These are phyloP conservation scores for Xylaria sp. DNA, from an alignment of 2,329 filamentous ascomycete species.

Conservation along the genomic window DNA sequence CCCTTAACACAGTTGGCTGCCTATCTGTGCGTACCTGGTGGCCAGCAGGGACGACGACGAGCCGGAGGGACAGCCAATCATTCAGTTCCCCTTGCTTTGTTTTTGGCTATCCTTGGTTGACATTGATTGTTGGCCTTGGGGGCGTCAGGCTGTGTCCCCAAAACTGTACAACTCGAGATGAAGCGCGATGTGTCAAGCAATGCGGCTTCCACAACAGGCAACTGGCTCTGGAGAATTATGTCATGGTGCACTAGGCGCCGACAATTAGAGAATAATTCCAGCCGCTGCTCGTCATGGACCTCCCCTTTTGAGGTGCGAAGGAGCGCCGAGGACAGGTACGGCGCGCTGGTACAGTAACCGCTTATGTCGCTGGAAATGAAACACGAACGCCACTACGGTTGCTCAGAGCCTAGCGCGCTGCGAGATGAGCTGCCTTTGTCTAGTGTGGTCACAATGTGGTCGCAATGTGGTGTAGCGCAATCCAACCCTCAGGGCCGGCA, in stretches of 20 bases:
- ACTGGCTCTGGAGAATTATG: slow-evolving; percentile 7
- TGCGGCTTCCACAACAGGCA: slow-evolving; percentile 17
- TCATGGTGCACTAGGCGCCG: slow-evolving; percentile 5
- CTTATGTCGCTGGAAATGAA: slow-evolving; percentile 26
- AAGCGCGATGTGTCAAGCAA: slow-evolving; percentile 6
- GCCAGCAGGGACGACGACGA: slow-evolving; percentile 1
- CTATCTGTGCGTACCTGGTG: background rate
- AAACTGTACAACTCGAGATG: background rate
- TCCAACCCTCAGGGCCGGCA: slow-evolving; percentile 30
- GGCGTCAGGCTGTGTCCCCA: background rate
- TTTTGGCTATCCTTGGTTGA: no score
- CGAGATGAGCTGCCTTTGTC: slow-evolving; percentile 26
- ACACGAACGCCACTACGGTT: slow-evolving; percentile 27
- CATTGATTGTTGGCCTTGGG: no score
- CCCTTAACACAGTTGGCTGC: background rate
- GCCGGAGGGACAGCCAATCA: slow-evolving; percentile 20
- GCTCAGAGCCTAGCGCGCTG: slow-evolving; percentile 21
- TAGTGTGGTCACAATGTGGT: background rate
- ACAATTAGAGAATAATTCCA: slow-evolving; percentile 23
- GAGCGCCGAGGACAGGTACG: slow-evolving; percentile 13
- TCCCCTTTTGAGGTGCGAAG: slow-evolving; percentile 13
- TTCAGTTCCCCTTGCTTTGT: slow-evolving; percentile 22
- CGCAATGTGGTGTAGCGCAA: slow-evolving; percentile 20
- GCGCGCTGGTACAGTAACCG: slow-evolving; percentile 23
- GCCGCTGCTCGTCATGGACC: slow-evolving; percentile 11